Evolutionary conservation across 2,329 filamentous ascomycete species (phyloP).

Genomic region (Penicillium sclerotigenum): DNA sequence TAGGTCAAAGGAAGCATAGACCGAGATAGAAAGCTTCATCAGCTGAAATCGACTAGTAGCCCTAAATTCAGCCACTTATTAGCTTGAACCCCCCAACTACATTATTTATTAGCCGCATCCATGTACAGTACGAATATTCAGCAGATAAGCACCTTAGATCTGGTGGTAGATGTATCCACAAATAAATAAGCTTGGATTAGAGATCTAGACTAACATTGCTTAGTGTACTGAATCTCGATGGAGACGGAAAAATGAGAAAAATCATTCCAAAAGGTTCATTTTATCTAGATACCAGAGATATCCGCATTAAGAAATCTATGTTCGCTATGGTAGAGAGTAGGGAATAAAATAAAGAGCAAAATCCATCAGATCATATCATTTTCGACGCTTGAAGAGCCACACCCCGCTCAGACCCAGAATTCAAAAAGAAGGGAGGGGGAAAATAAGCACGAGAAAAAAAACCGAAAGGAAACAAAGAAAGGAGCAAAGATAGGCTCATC

Average conservation of each 20-base stretch:
- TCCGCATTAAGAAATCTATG: constrained; percentile 7
- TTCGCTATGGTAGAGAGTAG: not conserved
- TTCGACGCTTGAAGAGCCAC: constrained; percentile 2
- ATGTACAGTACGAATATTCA: no score
- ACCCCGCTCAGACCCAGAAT: not conserved
- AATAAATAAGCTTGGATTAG: not conserved
- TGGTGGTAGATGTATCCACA: not conserved
- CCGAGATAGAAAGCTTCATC: not conserved
- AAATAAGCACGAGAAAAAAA: not conserved
- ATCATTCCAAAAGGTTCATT: not conserved
- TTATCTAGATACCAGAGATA: constrained; percentile 2
- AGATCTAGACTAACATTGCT: not conserved
- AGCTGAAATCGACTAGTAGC: not conserved
- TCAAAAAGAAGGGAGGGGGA: not conserved
- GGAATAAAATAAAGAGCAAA: constrained; percentile 1
- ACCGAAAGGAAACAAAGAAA: not conserved
- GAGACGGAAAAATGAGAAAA: constrained; percentile 24
- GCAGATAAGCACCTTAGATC: not conserved
- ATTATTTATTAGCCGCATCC: not conserved
- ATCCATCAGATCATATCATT: constrained; percentile 9
- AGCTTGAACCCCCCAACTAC: not conserved
- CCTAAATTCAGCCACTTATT: not conserved
- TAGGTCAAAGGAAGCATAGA: not conserved
- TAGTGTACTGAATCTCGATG: not conserved
- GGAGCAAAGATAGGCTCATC: not conserved